Evolutionary conservation across 1,284 basidiomycete species (phyloP).

Genomic region (Trichosporon sp.): DNA sequence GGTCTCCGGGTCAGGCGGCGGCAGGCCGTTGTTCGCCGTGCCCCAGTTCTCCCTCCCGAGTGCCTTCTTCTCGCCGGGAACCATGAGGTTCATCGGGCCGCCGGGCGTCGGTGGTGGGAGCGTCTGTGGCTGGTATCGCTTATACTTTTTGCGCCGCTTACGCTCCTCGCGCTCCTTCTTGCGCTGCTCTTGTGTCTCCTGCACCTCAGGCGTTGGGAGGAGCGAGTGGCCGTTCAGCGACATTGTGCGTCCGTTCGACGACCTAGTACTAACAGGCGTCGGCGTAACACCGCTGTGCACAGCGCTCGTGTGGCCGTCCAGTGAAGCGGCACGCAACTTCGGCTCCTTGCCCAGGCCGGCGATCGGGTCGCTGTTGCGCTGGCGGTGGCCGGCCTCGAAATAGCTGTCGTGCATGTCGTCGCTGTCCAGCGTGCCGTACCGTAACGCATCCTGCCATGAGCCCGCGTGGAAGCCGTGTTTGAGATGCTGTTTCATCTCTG

Average conservation of each 20-base stretch:
- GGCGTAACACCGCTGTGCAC: not conserved
- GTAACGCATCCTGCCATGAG: conserved; percentile 52
- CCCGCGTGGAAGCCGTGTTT: conserved; percentile 49
- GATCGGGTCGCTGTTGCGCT: conserved; percentile 1
- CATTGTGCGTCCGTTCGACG: conserved; percentile 2
- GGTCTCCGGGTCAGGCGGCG: conserved; percentile 20
- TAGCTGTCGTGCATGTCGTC: conserved; percentile 13
- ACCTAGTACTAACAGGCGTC: conserved; percentile 11
- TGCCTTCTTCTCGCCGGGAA: conserved; percentile 6
- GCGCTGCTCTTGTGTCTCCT: not conserved
- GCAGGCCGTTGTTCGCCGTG: conserved; percentile 14
- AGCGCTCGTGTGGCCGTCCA: not conserved
- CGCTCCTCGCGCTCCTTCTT: conserved; percentile 10
- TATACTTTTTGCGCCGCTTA: conserved; percentile 17
- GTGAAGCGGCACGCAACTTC: not conserved
- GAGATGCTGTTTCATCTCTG: conserved; percentile 44
- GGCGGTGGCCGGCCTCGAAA: not conserved
- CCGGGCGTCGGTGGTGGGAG: conserved; percentile 31
- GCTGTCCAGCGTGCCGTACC: conserved; percentile 32
- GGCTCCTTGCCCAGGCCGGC: not conserved
- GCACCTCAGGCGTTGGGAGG: not conserved
- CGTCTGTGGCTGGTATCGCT: conserved; percentile 26
- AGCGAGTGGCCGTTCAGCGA: not conserved
- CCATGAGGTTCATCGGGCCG: not conserved
- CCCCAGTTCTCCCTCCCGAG: conserved; percentile 24